Percentiles rank a stretch among this genome's conserved stretches.
These are phyloP conservation scores for Globisporangium viniferum DNA, from an alignment of 352 stramenopile species.

Conservation along the genomic window DNA sequence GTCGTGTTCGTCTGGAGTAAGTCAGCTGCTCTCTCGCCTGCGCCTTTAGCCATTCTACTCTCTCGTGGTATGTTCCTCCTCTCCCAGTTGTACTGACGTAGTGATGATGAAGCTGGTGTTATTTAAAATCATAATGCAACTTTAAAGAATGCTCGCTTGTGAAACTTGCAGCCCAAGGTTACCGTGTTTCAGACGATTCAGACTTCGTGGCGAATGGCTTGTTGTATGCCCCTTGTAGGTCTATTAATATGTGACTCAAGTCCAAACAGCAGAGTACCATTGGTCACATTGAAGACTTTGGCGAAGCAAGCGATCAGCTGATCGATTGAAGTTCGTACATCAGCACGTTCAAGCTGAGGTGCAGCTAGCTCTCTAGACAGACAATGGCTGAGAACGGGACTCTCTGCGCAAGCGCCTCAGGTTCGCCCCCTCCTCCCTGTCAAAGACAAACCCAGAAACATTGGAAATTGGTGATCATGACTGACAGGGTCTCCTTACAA, in stretches of 20 bases:
- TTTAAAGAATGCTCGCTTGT: conserved; percentile 7
- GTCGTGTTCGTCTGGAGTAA: conserved; percentile 1
- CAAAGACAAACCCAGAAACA: too few relatives aligned
- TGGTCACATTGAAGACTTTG: background rate
- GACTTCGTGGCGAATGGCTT: background rate
- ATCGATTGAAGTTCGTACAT: background rate
- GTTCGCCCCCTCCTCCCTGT: background rate
- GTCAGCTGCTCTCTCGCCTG: background rate
- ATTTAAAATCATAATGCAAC: conserved; percentile 12
- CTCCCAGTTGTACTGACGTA: conserved; percentile 1
- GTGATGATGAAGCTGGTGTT: conserved; percentile 7
- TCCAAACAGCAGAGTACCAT: background rate
- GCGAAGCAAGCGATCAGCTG: background rate
- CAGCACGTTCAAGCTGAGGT: too few relatives aligned
- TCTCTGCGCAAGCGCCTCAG: background rate
- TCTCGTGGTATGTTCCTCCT: background rate
- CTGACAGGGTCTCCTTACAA: too few relatives aligned
- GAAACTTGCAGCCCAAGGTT: background rate
- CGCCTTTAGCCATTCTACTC: background rate
- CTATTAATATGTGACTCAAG: background rate
- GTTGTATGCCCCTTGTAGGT: background rate
- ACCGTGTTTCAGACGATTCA: background rate
- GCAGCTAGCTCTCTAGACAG: background rate
- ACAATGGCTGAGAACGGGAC: background rate
- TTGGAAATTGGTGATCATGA: too few relatives aligned